A percentile compares a stretch with the other conserved stretches of the same genome.
These are phyloP conservation scores for Phanerodontia chrysosporium DNA, from an alignment of 768 basidiomycete genomes.

Conservation along the genomic window DNA sequence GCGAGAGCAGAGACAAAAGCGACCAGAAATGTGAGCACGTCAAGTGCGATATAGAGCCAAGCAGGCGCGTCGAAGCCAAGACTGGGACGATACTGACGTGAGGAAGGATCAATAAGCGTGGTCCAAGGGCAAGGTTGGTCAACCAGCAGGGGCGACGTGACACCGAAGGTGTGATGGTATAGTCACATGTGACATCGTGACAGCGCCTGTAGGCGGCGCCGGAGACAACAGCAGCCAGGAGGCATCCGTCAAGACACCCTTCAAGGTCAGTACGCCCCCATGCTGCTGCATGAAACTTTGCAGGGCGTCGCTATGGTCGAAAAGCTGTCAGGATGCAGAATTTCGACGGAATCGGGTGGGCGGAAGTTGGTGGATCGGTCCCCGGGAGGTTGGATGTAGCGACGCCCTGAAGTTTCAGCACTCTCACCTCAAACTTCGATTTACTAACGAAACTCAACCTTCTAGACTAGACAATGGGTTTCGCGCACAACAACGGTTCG, in stretches of 20 bases:
- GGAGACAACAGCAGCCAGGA: slow-evolving; percentile 3
- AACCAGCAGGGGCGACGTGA: too few relatives aligned
- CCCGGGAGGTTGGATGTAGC: slow-evolving; percentile 22
- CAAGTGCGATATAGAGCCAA: too few relatives aligned
- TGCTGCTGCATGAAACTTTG: slow-evolving; percentile 16
- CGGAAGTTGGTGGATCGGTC: slow-evolving; percentile 23
- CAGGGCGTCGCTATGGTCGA: slow-evolving; percentile 17
- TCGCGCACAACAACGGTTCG: slow-evolving; percentile 76
- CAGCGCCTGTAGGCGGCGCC: not conserved
- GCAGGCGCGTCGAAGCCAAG: too few relatives aligned
- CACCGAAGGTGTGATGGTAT: not conserved
- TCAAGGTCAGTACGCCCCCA: slow-evolving; percentile 32
- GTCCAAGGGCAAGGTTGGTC: too few relatives aligned
- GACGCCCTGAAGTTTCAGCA: slow-evolving; percentile 10
- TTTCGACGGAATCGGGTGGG: slow-evolving; percentile 11
- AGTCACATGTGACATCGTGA: not conserved
- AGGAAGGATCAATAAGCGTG: too few relatives aligned
- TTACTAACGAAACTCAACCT: slow-evolving; percentile 17
- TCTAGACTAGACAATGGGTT: slow-evolving; percentile 65
- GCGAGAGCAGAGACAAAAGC: too few relatives aligned
- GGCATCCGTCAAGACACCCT: slow-evolving; percentile 28
- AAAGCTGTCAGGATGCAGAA: slow-evolving; percentile 8
- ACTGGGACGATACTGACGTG: too few relatives aligned
- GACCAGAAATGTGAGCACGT: too few relatives aligned
- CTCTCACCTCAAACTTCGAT: slow-evolving; percentile 6